A percentile compares a stretch with the other conserved stretches of the same genome.
Conservation (phyloP, 768 basidiomycete species). For the Leucocoprinus birnbaumii region DNA sequence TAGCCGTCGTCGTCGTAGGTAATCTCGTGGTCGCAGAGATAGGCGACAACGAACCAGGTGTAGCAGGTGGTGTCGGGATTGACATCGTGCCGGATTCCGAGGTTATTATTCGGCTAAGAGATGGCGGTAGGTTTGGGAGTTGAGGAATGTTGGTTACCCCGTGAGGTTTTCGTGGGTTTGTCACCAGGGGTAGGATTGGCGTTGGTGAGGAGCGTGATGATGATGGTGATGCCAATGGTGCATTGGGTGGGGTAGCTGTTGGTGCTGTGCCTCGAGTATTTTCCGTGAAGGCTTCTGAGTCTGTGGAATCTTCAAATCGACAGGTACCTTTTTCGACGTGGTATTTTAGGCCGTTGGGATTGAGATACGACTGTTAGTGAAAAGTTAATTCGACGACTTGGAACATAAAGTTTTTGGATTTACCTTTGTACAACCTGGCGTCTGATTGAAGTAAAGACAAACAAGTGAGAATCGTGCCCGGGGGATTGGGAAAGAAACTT, state of each 20-base stretch:
- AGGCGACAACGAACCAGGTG: too few relatives aligned
- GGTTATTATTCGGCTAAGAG: too few relatives aligned
- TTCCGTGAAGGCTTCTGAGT: constrained; percentile 4
- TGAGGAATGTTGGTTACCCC: too few relatives aligned
- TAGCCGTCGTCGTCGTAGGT: too few relatives aligned
- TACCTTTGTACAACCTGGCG: constrained; percentile 53
- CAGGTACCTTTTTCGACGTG: constrained; percentile 69
- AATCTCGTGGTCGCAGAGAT: too few relatives aligned
- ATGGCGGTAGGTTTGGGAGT: too few relatives aligned
- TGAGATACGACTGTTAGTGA: constrained; percentile 48
- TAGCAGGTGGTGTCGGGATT: too few relatives aligned
- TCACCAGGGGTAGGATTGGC: not conserved
- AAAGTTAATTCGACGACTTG: not conserved
- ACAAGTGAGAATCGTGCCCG: not conserved
- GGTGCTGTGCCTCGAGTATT: constrained; percentile 5
- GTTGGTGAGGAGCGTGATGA: too few relatives aligned
- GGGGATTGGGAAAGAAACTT: constrained; percentile 19
- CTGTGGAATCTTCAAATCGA: constrained; percentile 30
- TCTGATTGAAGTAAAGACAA: constrained; percentile 20
- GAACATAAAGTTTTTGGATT: not conserved
- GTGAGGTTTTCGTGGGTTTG: not conserved
- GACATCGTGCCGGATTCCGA: too few relatives aligned
- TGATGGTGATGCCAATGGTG: not conserved
- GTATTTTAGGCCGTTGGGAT: constrained; percentile 67
- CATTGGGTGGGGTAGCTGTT: not conserved